These are phyloP conservation scores for Cornus florida DNA, from an alignment of 148 eudicot genomes.

Conservation along the genomic window DNA sequence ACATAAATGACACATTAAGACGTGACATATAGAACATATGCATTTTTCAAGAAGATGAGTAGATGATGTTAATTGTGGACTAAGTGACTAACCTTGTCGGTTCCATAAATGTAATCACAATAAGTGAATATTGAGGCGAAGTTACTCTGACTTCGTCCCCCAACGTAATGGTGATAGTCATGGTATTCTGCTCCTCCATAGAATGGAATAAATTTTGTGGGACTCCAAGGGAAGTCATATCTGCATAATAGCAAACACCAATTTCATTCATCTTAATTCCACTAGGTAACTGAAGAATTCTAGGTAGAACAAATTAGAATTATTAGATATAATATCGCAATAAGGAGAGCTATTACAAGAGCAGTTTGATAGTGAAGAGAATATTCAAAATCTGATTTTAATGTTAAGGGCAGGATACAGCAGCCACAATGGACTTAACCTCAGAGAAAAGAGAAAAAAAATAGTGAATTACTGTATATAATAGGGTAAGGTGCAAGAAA, in stretches of 20 bases:
- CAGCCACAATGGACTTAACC: too few relatives aligned
- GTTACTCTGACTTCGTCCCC: slow-evolving; percentile 75
- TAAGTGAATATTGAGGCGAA: slow-evolving; percentile 91
- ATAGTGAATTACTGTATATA: too few relatives aligned
- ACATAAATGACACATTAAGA: slow-evolving; percentile 11
- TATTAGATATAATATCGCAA: neutral
- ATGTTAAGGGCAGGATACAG: too few relatives aligned
- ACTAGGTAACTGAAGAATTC: neutral
- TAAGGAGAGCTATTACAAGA: neutral
- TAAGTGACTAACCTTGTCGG: slow-evolving; percentile 74
- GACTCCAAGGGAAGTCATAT: slow-evolving; percentile 84
- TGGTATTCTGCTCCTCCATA: slow-evolving; percentile 86
- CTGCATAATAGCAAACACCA: slow-evolving; percentile 30
- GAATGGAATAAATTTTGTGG: slow-evolving; percentile 77
- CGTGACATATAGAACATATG: neutral
- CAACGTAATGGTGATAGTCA: slow-evolving; percentile 93
- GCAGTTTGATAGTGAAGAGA: too few relatives aligned
- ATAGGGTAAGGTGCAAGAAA: too few relatives aligned
- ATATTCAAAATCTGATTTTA: neutral
- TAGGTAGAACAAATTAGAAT: neutral
- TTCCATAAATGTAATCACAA: slow-evolving; percentile 88
- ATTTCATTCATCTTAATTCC: neutral
- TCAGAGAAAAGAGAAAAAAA: too few relatives aligned
- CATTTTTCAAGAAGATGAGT: too few relatives aligned
- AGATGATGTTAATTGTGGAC: neutral